These are phyloP conservation scores for Pyrus bretschneideri DNA, from an alignment of 306 rosid genomes.

Conservation along the genomic window DNA sequence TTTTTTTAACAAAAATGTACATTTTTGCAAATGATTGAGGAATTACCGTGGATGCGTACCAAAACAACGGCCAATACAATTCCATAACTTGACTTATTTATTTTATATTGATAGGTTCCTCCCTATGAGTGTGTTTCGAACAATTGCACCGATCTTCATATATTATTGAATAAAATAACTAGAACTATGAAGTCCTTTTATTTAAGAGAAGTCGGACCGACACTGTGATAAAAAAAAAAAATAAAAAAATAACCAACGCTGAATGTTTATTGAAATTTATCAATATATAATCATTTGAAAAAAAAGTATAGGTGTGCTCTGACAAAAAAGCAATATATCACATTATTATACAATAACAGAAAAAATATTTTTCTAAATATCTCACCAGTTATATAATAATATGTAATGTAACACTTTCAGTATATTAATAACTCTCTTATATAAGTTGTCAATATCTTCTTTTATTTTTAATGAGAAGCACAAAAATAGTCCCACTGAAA, in stretches of 20 bases:
- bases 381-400: too few relatives aligned
- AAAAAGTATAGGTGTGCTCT: too few relatives aligned
- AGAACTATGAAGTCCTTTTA: neutral
- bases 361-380: too few relatives aligned
- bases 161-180: neutral
- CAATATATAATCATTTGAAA: too few relatives aligned
- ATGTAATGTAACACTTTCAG: too few relatives aligned
- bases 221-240: too few relatives aligned
- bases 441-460: too few relatives aligned
- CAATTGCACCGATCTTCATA: neutral
- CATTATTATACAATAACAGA: fast-evolving
- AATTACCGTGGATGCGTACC: neutral
- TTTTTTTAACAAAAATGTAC: neutral
- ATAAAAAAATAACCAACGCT: neutral
- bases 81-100: neutral
- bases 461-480: too few relatives aligned
- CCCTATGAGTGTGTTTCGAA: neutral
- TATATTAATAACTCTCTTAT: too few relatives aligned
- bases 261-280: neutral
- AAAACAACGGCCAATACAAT: neutral
- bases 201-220: neutral
- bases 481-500: too few relatives aligned
- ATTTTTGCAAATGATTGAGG: neutral
- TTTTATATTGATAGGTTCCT: neutral
- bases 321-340: too few relatives aligned